phyloP scores from a whole-genome alignment of 2,329 filamentous ascomycete genomes.

The Byssothecium circinans region DNA sequence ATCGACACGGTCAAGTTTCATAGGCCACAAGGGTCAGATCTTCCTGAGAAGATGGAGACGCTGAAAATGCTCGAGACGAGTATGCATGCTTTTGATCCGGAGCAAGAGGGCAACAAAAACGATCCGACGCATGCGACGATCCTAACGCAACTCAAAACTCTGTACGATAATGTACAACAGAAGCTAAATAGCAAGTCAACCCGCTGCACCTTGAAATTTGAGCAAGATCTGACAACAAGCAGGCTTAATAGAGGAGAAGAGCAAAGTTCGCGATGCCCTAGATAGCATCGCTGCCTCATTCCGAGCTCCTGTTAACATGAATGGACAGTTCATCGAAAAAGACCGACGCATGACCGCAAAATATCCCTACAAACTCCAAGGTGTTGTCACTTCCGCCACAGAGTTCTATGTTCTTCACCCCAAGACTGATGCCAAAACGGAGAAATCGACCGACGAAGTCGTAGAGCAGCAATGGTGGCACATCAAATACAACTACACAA shows the following conservation, averaged over 20 bases:
- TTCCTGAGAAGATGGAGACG: constrained; percentile 38
- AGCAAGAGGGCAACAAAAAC: constrained; percentile 10
- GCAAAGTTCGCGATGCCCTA: constrained; percentile 46
- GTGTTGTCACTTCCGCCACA: constrained; percentile 60
- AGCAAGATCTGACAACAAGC: constrained; percentile 13
- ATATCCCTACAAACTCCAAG: constrained; percentile 58
- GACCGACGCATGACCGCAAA: constrained; percentile 18
- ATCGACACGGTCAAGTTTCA: constrained; percentile 42
- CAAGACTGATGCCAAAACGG: constrained; percentile 18
- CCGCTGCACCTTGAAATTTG: too few species aligned
- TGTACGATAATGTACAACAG: constrained; percentile 35
- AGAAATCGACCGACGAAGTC: constrained; percentile 8
- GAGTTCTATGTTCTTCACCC: constrained; percentile 59
- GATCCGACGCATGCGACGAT: constrained; percentile 23
- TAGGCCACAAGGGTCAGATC: constrained; percentile 24
- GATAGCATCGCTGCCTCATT: constrained; percentile 50
- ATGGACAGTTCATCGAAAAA: constrained; percentile 30
- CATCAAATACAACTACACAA: constrained; percentile 33
- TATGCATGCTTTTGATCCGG: constrained; percentile 38
- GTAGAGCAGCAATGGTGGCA: constrained; percentile 40
- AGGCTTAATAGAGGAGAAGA: constrained; percentile 50
- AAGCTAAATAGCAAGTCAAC: constrained; percentile 34
- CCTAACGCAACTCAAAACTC: constrained; percentile 29
- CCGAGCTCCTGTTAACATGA: constrained; percentile 48
- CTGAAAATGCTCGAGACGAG: constrained; percentile 43